Evolutionary conservation across 139 green algal genomes (phyloP).

Genomic region (Picochlorum sp.): DNA sequence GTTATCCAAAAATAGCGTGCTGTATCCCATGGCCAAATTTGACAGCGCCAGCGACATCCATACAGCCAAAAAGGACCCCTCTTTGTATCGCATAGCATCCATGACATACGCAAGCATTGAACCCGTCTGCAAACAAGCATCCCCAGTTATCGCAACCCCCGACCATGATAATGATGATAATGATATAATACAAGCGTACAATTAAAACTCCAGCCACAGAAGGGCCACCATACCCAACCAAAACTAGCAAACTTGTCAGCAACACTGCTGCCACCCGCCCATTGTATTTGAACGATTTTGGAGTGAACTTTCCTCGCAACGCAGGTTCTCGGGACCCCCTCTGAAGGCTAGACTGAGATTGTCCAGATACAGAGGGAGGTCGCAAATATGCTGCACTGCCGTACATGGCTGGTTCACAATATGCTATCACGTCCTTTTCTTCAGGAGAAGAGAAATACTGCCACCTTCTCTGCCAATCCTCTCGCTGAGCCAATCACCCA

Average conservation of each 20-base stretch:
- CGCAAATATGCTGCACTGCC: no score
- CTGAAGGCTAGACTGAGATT: no score
- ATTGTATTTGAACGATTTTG: slow-evolving; percentile 60
- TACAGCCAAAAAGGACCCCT: slow-evolving; percentile 63
- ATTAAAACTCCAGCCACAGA: slow-evolving; percentile 47
- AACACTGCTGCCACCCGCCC: slow-evolving; percentile 58
- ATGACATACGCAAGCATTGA: slow-evolving; percentile 81
- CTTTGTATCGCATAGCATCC: slow-evolving; percentile 65
- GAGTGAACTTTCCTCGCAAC: neutral
- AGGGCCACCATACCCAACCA: slow-evolving; percentile 58
- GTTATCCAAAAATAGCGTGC: slow-evolving; percentile 23
- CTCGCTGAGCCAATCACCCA: no score
- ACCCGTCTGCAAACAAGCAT: slow-evolving; percentile 35
- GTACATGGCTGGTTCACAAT: no score
- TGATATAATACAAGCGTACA: slow-evolving; percentile 23
- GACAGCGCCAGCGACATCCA: slow-evolving; percentile 67
- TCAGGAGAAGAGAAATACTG: no score
- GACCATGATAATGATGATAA: neutral
- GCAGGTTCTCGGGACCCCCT: neutral
- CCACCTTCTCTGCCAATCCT: no score
- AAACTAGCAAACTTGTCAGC: slow-evolving; percentile 62
- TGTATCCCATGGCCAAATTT: slow-evolving; percentile 48
- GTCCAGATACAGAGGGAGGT: no score
- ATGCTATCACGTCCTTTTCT: no score
- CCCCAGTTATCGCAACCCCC: no score